Evolutionary conservation across 2,329 filamentous ascomycete genomes (phyloP).

Genomic region (Pseudogymnoascus verrucosus): DNA sequence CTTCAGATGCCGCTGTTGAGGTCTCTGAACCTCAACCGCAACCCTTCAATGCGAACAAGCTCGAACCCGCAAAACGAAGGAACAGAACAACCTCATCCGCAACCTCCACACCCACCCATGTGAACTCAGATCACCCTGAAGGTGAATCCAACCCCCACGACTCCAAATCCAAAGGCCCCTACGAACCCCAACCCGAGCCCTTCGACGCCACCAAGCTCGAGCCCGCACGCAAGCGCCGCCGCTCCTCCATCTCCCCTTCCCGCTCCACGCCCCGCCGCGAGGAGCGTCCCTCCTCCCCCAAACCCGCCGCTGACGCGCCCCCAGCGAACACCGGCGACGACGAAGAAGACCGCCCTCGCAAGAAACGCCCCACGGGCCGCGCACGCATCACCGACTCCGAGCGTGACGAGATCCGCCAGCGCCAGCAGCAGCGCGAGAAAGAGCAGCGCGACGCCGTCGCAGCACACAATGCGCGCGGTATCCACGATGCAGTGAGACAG

Average conservation of each 20-base stretch:
- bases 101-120: slow-evolving; percentile 21
- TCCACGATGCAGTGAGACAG: slow-evolving; percentile 79
- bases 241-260: slow-evolving; percentile 17
- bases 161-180: slow-evolving; percentile 17
- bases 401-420: slow-evolving; percentile 58
- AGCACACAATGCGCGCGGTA: slow-evolving; percentile 39
- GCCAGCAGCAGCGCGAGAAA: slow-evolving; percentile 48
- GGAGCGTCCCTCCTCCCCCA: slow-evolving; percentile 23
- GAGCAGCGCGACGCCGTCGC: slow-evolving; percentile 32
- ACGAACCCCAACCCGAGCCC: slow-evolving; percentile 31
- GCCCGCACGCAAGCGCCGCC: slow-evolving; percentile 30
- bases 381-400: slow-evolving; percentile 60
- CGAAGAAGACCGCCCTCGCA: slow-evolving; percentile 44
- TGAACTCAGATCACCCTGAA: not conserved
- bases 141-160: not conserved
- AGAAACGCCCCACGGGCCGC: slow-evolving; percentile 60
- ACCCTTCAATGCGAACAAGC: slow-evolving; percentile 35
- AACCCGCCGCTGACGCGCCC: slow-evolving; percentile 33
- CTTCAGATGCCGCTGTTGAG: slow-evolving; percentile 26
- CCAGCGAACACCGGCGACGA: slow-evolving; percentile 15
- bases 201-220: slow-evolving; percentile 36
- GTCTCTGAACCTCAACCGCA: slow-evolving; percentile 27
- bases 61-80: slow-evolving; percentile 32
- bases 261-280: slow-evolving; percentile 17
- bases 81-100: slow-evolving; percentile 11